Conservation (phyloP, 768 basidiomycete genomes). For the Collybia sp. region DNA sequence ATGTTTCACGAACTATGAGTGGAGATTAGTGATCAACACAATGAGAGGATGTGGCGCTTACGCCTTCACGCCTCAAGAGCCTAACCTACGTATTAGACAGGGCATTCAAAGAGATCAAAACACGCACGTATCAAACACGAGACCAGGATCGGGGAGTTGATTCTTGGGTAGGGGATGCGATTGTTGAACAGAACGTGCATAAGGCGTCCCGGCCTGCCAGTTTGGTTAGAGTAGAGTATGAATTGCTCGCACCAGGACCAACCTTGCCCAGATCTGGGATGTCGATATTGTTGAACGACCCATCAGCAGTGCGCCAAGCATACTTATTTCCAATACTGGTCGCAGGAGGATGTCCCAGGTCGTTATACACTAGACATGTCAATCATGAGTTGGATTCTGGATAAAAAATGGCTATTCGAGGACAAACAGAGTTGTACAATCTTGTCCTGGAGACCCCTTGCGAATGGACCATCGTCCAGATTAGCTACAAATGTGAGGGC, state of each 20-base stretch:
- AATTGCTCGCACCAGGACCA: neutral
- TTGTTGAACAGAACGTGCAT: slow-evolving; percentile 81
- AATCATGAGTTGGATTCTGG: neutral
- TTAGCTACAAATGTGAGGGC: slow-evolving; percentile 58
- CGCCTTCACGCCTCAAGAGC: slow-evolving; percentile 67
- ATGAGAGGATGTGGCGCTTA: slow-evolving; percentile 18
- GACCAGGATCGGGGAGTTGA: slow-evolving; percentile 72
- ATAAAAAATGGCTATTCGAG: neutral
- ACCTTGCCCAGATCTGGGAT: slow-evolving; percentile 69
- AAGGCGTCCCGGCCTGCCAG: slow-evolving; percentile 59
- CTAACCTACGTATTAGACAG: slow-evolving; percentile 5
- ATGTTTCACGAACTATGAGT: slow-evolving; percentile 62
- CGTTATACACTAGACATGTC: slow-evolving; percentile 61
- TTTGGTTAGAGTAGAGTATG: neutral
- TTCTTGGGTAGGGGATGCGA: slow-evolving; percentile 56
- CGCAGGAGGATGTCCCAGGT: slow-evolving; percentile 74
- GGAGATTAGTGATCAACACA: neutral
- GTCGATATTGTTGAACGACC: slow-evolving; percentile 69
- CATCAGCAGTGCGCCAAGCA: slow-evolving; percentile 73
- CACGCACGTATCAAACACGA: slow-evolving; percentile 72
- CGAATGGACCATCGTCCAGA: slow-evolving; percentile 42
- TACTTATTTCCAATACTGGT: slow-evolving; percentile 62
- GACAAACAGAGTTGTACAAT: slow-evolving; percentile 54
- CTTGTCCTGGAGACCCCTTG: slow-evolving; percentile 35
- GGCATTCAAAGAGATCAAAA: neutral